Base-by-base conservation (phyloP, 2,329 filamentous ascomycete genomes). In the Pestalotiopsis sp. region DNA sequence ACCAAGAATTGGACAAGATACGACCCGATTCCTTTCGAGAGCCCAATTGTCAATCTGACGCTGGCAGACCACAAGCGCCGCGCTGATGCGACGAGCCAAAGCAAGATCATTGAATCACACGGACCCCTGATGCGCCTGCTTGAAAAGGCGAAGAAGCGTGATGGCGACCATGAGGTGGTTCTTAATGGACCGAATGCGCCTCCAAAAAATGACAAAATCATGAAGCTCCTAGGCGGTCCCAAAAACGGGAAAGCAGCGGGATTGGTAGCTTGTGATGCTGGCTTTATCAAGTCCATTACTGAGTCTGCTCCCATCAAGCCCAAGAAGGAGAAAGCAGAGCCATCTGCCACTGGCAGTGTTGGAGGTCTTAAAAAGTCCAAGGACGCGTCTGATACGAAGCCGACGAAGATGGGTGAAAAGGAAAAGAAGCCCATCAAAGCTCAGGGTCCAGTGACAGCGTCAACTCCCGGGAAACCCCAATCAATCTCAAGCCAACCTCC, bases 1-100 rank as follows among this genome's bases (percentile, higher is more conserved):
- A 52, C 45, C n/a, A 52, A 52, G 45, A 52, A 52, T 9, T 52
- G 45, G 45, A 52, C 31, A 11, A 25, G 36, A 56, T 66, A 65
- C 60, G 59, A 61, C 38, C 59, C 59, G 23, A 61, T 61, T 0
- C 59, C 59, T 12, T 61, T 61, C 27, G 59, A 61, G 11, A 61
- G 59, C 25, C 25, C 59, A n/a, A 61, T 61, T 17, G 38, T 61
- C 27, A 61, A 31, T 17, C n/a, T 61, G 59, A 61, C 27, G 13
- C 27, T 61, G 59, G 59, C 27, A 14, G 59, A 61, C 14, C 38
- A 61, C 27, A 20, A 61, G 27, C 59, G 59, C 1, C 20, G 59
- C 9, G 45, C 45, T n/a, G 45, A 52, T 23, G 14, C 45, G 0
- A n/a, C 20, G 0, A 31, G 59, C 59, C 20, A 61, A 3, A 61